Conservation (phyloP, 768 basidiomycete species). For the Nidularia pulvinata region DNA sequence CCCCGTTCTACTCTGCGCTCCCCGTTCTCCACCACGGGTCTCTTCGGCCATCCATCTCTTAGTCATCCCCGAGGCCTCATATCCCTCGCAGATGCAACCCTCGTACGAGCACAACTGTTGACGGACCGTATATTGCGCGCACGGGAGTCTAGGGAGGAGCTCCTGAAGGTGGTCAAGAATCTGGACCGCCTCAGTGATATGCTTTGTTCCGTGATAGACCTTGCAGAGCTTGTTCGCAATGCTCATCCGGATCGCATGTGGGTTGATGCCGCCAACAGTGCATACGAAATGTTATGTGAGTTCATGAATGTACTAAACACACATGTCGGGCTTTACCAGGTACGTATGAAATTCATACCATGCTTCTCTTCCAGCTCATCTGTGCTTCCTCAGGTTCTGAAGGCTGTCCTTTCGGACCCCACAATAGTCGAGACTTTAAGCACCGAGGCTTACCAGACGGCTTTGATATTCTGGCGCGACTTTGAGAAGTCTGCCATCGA, state of each 20-base stretch:
- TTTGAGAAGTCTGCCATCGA: constrained; percentile 98
- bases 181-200: constrained; percentile 95
- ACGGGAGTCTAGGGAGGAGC: constrained; percentile 68
- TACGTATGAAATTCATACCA: constrained; percentile 36
- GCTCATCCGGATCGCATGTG: constrained; percentile 88
- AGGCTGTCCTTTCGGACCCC: constrained; percentile 66
- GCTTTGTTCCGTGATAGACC: constrained; percentile 94
- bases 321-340: constrained; percentile 87
- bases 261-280: constrained; percentile 82
- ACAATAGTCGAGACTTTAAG: constrained; percentile 64
- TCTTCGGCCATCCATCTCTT: constrained; percentile 82
- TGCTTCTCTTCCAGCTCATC: constrained; percentile 11
- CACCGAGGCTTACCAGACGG: constrained; percentile 82
- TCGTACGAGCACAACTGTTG: constrained; percentile 77
- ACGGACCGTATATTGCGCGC: constrained; percentile 84
- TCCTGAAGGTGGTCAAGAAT: constrained; percentile 91
- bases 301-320: constrained; percentile 99
- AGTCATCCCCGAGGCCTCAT: constrained; percentile 69
- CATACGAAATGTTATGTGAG: constrained; percentile 92
- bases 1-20: constrained; percentile 41
- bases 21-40: constrained; percentile 62
- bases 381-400: constrained; percentile 53
- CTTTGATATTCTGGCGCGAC: constrained; percentile 93
- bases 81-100: constrained; percentile 75
- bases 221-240: constrained; percentile 92